phyloP scores from a whole-genome alignment of 2,329 filamentous ascomycete genomes.

The Paracoccidioides brasiliensis region DNA sequence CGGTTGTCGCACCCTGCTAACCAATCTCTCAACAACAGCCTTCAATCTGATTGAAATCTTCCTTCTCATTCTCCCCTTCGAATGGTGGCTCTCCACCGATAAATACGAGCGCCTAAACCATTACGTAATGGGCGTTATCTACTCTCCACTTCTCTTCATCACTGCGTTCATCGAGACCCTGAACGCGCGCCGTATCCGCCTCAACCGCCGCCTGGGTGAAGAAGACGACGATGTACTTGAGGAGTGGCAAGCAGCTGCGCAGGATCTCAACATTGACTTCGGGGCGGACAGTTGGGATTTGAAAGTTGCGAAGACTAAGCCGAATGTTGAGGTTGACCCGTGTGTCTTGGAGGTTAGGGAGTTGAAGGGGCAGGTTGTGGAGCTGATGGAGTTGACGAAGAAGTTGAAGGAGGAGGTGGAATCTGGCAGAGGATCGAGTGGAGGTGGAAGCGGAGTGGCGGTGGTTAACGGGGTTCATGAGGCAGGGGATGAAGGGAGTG shows the following conservation, averaged over 20 bases:
- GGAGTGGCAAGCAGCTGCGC: constrained; percentile 78
- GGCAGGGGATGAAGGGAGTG: neutral
- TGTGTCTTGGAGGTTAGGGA: constrained; percentile 51
- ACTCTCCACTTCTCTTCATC: constrained; percentile 68
- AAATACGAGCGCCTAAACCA: constrained; percentile 76
- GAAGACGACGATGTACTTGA: constrained; percentile 79
- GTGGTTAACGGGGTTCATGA: neutral
- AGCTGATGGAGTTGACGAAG: constrained; percentile 50
- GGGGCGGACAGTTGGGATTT: constrained; percentile 73
- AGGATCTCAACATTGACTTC: constrained; percentile 37
- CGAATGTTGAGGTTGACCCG: constrained; percentile 69
- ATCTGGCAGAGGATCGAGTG: neutral
- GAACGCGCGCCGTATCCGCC: constrained; percentile 51
- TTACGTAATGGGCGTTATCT: constrained; percentile 71
- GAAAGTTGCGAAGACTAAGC: constrained; percentile 59
- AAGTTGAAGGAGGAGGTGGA: constrained; percentile 34
- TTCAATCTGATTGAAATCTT: constrained; percentile 90
- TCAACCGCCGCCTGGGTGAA: constrained; percentile 67
- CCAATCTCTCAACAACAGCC: constrained; percentile 26
- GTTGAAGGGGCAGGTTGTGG: constrained; percentile 41
- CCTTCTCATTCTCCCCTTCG: constrained; percentile 62
- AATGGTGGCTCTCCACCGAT: constrained; percentile 82
- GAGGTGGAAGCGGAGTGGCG: neutral
- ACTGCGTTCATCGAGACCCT: constrained; percentile 61
- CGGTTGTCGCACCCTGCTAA: neutral